A percentile compares a stretch with the other conserved stretches of the same genome.
Evolutionary conservation across 148 eudicot genomes (phyloP).

Genomic region (Silene conica): DNA sequence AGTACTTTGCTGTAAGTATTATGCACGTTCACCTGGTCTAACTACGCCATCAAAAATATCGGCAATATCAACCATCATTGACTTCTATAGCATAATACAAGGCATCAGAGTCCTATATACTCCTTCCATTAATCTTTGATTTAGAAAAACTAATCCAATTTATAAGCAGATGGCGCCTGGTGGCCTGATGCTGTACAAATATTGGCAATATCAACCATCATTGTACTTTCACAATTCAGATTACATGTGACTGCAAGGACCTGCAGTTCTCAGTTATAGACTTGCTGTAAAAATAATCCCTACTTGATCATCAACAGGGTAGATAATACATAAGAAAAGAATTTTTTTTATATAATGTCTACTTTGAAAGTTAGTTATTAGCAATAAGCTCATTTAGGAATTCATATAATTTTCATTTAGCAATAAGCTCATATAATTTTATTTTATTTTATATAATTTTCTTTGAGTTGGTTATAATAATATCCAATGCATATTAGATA

Average conservation of each 20-base stretch:
- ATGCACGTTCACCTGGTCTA: not conserved
- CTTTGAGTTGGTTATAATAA: too few species aligned
- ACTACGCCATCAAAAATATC: not conserved
- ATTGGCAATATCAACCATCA: too few species aligned
- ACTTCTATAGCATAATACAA: not conserved
- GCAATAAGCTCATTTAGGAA: not conserved
- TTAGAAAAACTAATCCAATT: not conserved
- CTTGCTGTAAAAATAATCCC: not conserved
- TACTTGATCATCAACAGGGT: not conserved
- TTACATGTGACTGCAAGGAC: not conserved
- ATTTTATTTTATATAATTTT: too few species aligned
- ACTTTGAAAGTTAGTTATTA: not conserved
- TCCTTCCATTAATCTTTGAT: not conserved
- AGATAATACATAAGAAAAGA: not conserved
- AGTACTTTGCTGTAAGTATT: not conserved
- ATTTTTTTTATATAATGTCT: not conserved
- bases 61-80: not conserved
- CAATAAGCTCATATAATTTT: not conserved
- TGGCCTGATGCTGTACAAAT: too few species aligned
- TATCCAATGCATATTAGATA: not conserved
- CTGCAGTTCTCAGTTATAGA: not conserved
- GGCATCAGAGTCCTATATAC: not conserved
- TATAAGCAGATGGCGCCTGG: not conserved
- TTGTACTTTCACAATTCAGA: not conserved
- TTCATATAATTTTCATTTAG: too few species aligned